A percentile compares a stretch with the other conserved stretches of the same genome.
These are phyloP conservation scores for Pleurotus tuoliensis DNA, from an alignment of 768 basidiomycete species.

Conservation along the genomic window DNA sequence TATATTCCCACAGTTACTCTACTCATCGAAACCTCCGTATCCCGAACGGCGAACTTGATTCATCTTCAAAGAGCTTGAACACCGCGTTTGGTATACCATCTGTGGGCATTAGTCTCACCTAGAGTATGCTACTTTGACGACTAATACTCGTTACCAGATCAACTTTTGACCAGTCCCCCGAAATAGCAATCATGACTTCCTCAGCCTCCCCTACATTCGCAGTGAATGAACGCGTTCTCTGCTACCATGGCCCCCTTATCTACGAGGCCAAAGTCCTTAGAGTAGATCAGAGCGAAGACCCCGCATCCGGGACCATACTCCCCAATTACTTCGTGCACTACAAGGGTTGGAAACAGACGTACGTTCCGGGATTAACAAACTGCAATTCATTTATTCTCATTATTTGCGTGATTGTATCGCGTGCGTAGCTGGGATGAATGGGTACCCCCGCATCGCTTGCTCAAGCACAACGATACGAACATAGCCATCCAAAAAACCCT, in stretches of 20 bases:
- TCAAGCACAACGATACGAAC: constrained; percentile 83
- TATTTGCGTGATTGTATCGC: not conserved
- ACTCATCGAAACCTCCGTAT: not conserved
- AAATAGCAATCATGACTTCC: not conserved
- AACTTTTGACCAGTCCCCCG: not conserved
- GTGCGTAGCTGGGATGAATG: constrained; percentile 89
- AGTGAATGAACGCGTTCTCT: constrained; percentile 77
- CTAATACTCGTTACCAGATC: too few species aligned
- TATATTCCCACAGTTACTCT: not conserved
- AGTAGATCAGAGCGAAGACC: constrained; percentile 58
- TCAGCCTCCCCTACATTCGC: constrained; percentile 34
- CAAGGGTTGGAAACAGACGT: constrained; percentile 99
- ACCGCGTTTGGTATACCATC: too few species aligned
- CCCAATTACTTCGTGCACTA: constrained; percentile 95
- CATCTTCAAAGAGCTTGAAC: too few species aligned
- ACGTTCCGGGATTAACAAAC: constrained; percentile 20
- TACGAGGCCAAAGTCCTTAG: constrained; percentile 94
- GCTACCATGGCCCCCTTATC: constrained; percentile 92
- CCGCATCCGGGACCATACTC: constrained; percentile 33
- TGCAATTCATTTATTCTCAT: not conserved
- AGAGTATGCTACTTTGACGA: too few species aligned
- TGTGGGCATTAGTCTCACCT: too few species aligned
- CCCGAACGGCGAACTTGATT: too few species aligned
- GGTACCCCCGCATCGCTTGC: constrained; percentile 77
- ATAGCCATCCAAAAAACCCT: constrained; percentile 74